Base-by-base conservation (phyloP, 768 basidiomycete species). In the Termitomyces sp. region DNA sequence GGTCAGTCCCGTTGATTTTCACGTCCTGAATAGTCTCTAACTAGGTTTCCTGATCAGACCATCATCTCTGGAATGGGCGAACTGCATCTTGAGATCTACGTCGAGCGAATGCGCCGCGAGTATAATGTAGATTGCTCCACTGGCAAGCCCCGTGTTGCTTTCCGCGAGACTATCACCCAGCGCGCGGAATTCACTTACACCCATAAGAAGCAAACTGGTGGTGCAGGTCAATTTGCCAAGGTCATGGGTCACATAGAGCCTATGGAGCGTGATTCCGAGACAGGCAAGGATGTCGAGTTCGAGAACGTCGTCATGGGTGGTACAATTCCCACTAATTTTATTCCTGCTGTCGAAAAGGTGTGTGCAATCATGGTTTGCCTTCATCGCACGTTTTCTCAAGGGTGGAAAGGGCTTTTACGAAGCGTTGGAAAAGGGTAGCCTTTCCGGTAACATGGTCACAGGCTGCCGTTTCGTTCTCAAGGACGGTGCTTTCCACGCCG, bases 1-100 rank as follows among this genome's bases (percentile, higher is more conserved):
- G 85, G 92, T 90, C 64, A 61, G 70, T 54, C 58, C 2, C 39
- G 18, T 29, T n/a, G 20, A 13, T 12, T 34, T 16, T 34, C 45
- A 12, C 44, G 22, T 29, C 36, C 9, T 55, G 34, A 46, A n/a
- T 56, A 36, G 24, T 33, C 16, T 51, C 12, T 41, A 28, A 26
- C 42, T 50, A 42, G 48, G 26, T 20, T 51, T 33, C 20, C 44
- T 54, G 3, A 16, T 18, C 62, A 94, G 92, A 98, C 96, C 16
- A 98, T 99, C 72, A 98, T 99, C 63, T 98, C 95, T 31, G 97
- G 97, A 22, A 99, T 99, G 97, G 97, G 97, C 26, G 97, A 99
- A 72, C 84, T 99, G 18, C 97, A 99, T 69, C 83, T 99, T 24
- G 97, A 99, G 68, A 96, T 99, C 68, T 98, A 99, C 74, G 94